These are phyloP conservation scores for Debaryomyces udenii DNA, from an alignment of 1,139 yeast species.

Conservation along the genomic window DNA sequence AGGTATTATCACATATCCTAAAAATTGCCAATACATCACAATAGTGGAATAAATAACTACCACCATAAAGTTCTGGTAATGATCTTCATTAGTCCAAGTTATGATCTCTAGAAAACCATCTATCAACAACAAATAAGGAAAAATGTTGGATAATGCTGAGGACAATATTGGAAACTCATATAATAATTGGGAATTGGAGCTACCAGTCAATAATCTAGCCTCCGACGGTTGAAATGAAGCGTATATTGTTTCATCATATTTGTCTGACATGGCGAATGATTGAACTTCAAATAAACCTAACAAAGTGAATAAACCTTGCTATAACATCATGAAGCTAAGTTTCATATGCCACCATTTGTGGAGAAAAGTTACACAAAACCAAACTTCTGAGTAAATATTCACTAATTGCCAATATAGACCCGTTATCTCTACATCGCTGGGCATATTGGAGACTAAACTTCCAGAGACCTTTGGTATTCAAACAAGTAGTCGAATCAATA, in stretches of 20 bases:
- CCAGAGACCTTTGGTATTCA: too few species aligned
- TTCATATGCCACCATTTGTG: constrained; percentile 4
- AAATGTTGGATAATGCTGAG: constrained; percentile 49
- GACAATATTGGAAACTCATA: constrained; percentile 50
- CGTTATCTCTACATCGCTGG: too few species aligned
- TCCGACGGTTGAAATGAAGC: constrained; percentile 44
- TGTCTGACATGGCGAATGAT: constrained; percentile 5
- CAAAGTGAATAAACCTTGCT: background rate
- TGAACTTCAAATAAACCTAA: background rate
- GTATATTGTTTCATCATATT: constrained; percentile 19
- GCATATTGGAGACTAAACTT: too few species aligned
- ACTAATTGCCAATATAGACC: too few species aligned
- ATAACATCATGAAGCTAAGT: background rate
- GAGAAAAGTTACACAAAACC: constrained; percentile 8
- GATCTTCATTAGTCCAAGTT: constrained; percentile 61
- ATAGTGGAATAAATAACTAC: constrained; percentile 42
- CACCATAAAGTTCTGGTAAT: constrained; percentile 49
- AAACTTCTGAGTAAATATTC: too few species aligned
- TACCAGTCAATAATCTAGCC: constrained; percentile 30
- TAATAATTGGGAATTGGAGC: constrained; percentile 33
- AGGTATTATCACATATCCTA: constrained; percentile 44
- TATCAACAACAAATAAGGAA: constrained; percentile 49
- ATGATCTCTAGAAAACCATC: constrained; percentile 49
- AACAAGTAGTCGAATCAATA: too few species aligned
- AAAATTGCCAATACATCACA: constrained; percentile 48